These are phyloP conservation scores for Tricholoma saponaceum DNA, from an alignment of 768 basidiomycete genomes.

Conservation along the genomic window DNA sequence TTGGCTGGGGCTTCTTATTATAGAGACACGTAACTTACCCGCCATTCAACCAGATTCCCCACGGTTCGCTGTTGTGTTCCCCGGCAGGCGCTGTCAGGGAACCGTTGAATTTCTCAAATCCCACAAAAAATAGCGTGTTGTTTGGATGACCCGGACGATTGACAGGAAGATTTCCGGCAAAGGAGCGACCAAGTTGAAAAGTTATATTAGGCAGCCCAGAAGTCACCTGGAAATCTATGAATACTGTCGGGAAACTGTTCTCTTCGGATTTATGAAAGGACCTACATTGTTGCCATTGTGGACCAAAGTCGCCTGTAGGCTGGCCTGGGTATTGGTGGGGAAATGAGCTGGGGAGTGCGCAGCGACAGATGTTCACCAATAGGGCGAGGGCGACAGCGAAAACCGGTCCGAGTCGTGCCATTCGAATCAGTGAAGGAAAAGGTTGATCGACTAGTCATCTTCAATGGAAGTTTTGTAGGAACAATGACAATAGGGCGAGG, in stretches of 20 bases:
- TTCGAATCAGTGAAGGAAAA: conserved; percentile 11
- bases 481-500: not conserved
- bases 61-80: conserved; percentile 43
- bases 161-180: conserved; percentile 62
- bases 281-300: conserved; percentile 62
- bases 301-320: conserved; percentile 44
- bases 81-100: conserved; percentile 44
- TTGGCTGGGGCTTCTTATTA: not conserved
- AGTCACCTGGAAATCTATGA: conserved; percentile 59
- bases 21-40: conserved; percentile 38
- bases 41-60: conserved; percentile 75
- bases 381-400: conserved; percentile 18
- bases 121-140: conserved; percentile 64
- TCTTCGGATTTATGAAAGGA: conserved; percentile 5
- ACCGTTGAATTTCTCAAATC: conserved; percentile 51
- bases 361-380: conserved; percentile 17
- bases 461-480: not conserved
- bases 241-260: not conserved
- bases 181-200: conserved; percentile 47
- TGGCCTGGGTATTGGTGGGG: conserved; percentile 46
- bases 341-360: conserved; percentile 37
- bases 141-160: conserved; percentile 57
- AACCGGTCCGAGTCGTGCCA: conserved; percentile 16
- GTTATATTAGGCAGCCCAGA: conserved; percentile 56
- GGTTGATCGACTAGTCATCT: not conserved